Evolutionary conservation across 805 yeast species (phyloP), one percentile per base, ranked within the genome.

Genomic region (Saccharomycopsis babjevae): DNA sequence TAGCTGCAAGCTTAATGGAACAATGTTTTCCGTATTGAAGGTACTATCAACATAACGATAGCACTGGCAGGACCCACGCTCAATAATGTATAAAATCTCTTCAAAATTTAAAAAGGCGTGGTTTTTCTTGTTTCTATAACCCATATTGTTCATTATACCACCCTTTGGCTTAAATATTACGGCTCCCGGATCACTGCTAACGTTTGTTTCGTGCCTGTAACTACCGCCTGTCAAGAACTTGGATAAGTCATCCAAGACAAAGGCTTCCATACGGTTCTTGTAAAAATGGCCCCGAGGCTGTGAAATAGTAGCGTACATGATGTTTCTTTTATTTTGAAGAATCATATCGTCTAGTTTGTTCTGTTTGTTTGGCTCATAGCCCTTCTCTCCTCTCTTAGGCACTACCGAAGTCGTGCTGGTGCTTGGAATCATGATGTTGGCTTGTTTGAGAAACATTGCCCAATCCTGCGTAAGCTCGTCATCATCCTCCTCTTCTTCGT

Each of bases 61-160:
- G 59, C 73, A 67, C 58, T 71, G 68, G 70, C 76, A 67, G 30
- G 78, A 72, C 1, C 96, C 96, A 65, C 96, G 72, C 68, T 88
- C 92, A 2, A 83, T 79, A 63, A 88, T 72, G 69, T 86, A 88
- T 1, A 87, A 70, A 0, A 81, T 75, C 65, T 88, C 96, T 63
- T 86, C 83, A n/a, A 79, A 79, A 42, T 69, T 73, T 30, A 88
- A 73, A 72, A 76, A 76, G 56, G 79, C 68, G 1, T 76, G 71
- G 1, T 77, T 78, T 5, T 71, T 65, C 16, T 71, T 70, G 60
- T 43, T 59, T 28, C 54, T 38, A 15, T 77, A 80, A 0, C 96
- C 96, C 71, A 86, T 76, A 50, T 83, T 81, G 59, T 78, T 79
- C 66, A 88, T 80, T 66, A 77, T 84, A 42, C 82, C 80, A 0